phyloP scores from a whole-genome alignment of 495 filamentous ascomycete genomes.

The Aspergillus wentii region DNA sequence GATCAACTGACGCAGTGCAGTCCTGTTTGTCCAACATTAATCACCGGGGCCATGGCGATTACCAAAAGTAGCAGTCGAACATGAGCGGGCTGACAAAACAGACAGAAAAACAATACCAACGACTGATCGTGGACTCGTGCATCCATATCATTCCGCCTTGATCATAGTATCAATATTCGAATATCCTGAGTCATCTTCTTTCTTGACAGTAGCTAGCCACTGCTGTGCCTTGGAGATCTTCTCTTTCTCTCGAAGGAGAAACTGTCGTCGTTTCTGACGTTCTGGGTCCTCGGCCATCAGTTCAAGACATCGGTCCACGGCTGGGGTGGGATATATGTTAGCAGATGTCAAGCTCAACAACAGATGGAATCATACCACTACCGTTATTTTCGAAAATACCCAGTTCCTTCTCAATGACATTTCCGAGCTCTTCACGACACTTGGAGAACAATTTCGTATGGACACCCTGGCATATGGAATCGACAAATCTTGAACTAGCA shows the following conservation, averaged over 20 bases:
- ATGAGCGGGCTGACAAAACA: too few species aligned
- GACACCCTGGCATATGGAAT: slow-evolving; percentile 42
- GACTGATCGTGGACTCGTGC: too few species aligned
- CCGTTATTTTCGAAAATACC: slow-evolving; percentile 31
- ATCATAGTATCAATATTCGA: too few species aligned
- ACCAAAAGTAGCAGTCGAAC: too few species aligned
- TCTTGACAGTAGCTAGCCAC: slow-evolving; percentile 26
- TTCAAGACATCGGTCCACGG: slow-evolving; percentile 29
- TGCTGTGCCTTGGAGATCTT: slow-evolving; percentile 41
- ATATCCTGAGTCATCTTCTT: slow-evolving; percentile 10
- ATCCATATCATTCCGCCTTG: too few species aligned
- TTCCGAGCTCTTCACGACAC: slow-evolving; percentile 32
- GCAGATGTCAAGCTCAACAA: not conserved
- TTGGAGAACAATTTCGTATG: slow-evolving; percentile 41
- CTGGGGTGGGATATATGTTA: slow-evolving; percentile 14
- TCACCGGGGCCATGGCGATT: too few species aligned
- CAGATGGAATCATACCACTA: slow-evolving; percentile 16
- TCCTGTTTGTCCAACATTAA: too few species aligned
- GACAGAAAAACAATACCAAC: too few species aligned
- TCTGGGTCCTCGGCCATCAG: slow-evolving; percentile 49
- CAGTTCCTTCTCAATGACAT: slow-evolving; percentile 28
- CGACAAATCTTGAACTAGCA: slow-evolving; percentile 44
- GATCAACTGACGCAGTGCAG: too few species aligned
- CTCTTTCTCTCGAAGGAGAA: slow-evolving; percentile 35
- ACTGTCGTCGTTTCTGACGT: slow-evolving; percentile 30